Percentiles rank a stretch among this genome's conserved stretches.
Evolutionary conservation across 1,139 yeast species (phyloP).

Genomic region (Kurtzmaniella quercitrusa): DNA sequence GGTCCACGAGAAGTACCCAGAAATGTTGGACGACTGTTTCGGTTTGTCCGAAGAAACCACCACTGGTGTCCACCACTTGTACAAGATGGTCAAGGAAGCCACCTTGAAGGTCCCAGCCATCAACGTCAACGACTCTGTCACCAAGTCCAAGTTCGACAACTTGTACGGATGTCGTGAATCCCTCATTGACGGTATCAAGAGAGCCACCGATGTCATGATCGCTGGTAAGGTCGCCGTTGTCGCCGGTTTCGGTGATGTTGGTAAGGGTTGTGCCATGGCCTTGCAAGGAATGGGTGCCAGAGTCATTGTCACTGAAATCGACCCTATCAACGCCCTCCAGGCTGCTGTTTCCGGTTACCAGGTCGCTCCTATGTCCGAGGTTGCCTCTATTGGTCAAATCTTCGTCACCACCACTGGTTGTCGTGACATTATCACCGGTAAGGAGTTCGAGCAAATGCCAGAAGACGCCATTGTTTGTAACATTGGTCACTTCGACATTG

Average conservation of each 20-base stretch:
- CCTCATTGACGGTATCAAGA: slow-evolving; percentile 96
- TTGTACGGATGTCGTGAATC: slow-evolving; percentile 99
- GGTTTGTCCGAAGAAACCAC: slow-evolving; percentile 99
- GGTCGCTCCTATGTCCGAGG: slow-evolving; percentile 95
- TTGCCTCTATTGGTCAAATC: slow-evolving; percentile 90
- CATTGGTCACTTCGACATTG: slow-evolving; percentile 99
- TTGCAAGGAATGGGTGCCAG: slow-evolving; percentile 99
- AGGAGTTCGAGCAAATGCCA: slow-evolving; percentile 90
- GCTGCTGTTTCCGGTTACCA: slow-evolving; percentile 99
- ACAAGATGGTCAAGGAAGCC: slow-evolving; percentile 91
- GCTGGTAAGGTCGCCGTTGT: slow-evolving; percentile 99
- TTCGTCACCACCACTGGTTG: slow-evolving; percentile 99
- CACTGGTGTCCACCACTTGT: slow-evolving; percentile 99
- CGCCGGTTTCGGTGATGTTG: slow-evolving; percentile 99
- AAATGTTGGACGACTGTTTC: slow-evolving; percentile 90
- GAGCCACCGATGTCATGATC: slow-evolving; percentile 99
- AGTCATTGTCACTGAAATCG: slow-evolving; percentile 95
- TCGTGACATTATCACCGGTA: slow-evolving; percentile 93
- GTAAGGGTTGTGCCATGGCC: slow-evolving; percentile 99
- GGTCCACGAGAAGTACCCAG: slow-evolving; percentile 98
- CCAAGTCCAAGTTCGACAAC: slow-evolving; percentile 99
- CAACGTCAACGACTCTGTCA: slow-evolving; percentile 98
- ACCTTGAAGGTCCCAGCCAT: slow-evolving; percentile 97
- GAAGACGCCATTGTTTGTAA: slow-evolving; percentile 99
- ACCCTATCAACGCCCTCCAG: slow-evolving; percentile 98